Base-by-base conservation (phyloP, 148 eudicot species). In the Vaccinium darrowii region DNA sequence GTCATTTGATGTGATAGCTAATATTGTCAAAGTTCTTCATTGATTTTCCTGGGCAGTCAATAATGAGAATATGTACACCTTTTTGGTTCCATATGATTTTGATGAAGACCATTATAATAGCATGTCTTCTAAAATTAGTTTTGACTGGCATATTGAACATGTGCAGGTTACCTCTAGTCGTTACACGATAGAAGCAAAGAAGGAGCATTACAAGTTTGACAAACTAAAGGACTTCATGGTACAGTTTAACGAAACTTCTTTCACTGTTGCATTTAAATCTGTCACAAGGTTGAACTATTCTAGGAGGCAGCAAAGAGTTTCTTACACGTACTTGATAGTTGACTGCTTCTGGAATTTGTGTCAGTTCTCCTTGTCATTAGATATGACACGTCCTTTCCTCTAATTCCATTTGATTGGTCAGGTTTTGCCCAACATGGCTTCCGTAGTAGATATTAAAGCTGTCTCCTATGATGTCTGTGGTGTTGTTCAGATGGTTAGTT, bases 381-480 rank as follows among this genome's bases (percentile, higher is more conserved):
- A 13, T 56, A 51, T 77, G 76, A 62, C 7, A 12, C 16, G n/a
- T 69, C 23, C 12, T 72, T 65, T 79, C 21, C 36, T 60, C 16
- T 76, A 77, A 36, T 78, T 85, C 72, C 52, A 51, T 12, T 57
- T 79, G 18, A 56, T 80, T 43, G 49, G 72, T 43, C 87, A 97
- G 99, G 98, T 97, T 85, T 87, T 97, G 80, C 99, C 99, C 85
- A 97, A 97, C 90, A 97, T 93, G 99, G 98, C 98, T 86, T 95
- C 96, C 23, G 90, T 97, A 65, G 91, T 89, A 78, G 98, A 97
- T 84, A 92, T 97, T 81, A 92, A 90, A 92, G 96, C 99, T 36
- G 90, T 94, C 56, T 91, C 93, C 76, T 97, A 97, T 84, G 98
- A 97, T 89, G 94, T 97, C 87, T 97, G 99, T 81, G 99, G 99